phyloP scores from a whole-genome alignment of 2,329 filamentous ascomycete species.

The Penicillium sp. region DNA sequence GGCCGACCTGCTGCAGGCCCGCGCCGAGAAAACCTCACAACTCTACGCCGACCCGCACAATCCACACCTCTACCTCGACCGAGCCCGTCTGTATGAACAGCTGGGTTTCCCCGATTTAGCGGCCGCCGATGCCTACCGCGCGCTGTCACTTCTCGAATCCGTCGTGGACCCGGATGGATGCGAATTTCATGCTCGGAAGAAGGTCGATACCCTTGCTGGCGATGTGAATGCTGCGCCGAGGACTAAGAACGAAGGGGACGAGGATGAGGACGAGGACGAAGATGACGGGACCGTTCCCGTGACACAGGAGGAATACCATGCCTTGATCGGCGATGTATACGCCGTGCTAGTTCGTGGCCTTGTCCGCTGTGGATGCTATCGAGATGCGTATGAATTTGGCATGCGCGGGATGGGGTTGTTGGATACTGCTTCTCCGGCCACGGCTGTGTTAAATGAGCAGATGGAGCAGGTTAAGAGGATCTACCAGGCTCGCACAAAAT shows the following conservation, averaged over 20 bases:
- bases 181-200: conserved; percentile 74
- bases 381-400: conserved; percentile 47
- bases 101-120: conserved; percentile 90
- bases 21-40: conserved; percentile 58
- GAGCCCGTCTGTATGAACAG: conserved; percentile 71
- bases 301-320: conserved; percentile 40
- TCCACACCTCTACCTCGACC: conserved; percentile 47
- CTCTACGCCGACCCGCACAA: conserved; percentile 48
- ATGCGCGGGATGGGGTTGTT: conserved; percentile 35
- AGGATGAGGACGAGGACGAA: conserved; percentile 49
- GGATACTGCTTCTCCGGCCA: conserved; percentile 5
- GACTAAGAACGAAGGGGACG: conserved; percentile 16
- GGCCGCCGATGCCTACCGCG: conserved; percentile 85
- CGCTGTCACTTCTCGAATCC: conserved; percentile 84
- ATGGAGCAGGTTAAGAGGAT: conserved; percentile 33
- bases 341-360: conserved; percentile 42
- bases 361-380: conserved; percentile 43
- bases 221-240: conserved; percentile 29
- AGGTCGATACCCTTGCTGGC: conserved; percentile 35
- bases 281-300: conserved; percentile 37
- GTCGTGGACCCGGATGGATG: conserved; percentile 72
- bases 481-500: conserved; percentile 22
- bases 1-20: conserved; percentile 42
- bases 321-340: conserved; percentile 42
- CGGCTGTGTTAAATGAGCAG: conserved; percentile 29